These are phyloP conservation scores for Tarenaya hassleriana DNA, from an alignment of 345 rosid genomes.

Conservation along the genomic window DNA sequence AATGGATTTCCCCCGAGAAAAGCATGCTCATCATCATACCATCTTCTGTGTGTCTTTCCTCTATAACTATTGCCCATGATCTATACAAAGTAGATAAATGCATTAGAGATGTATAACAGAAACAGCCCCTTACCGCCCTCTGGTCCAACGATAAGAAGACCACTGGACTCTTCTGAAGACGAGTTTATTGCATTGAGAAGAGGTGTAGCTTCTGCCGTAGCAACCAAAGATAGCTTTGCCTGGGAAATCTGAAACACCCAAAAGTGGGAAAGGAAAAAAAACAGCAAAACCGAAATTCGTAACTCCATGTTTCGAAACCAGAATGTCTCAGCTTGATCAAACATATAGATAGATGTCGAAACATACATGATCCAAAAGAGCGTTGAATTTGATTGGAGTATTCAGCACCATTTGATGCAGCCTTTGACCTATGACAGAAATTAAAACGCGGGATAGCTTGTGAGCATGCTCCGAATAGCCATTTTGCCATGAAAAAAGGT, in stretches of 20 bases:
- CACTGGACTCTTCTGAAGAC: slow-evolving; percentile 40
- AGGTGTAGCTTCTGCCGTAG: slow-evolving; percentile 76
- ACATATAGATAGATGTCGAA: slow-evolving; percentile 9
- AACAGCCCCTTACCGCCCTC: slow-evolving; percentile 61
- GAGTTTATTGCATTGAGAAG: slow-evolving; percentile 48
- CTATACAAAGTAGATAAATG: neutral
- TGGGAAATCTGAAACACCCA: slow-evolving; percentile 39
- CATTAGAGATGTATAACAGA: neutral
- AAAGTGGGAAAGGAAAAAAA: neutral
- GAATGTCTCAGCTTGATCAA: neutral
- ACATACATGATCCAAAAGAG: slow-evolving; percentile 55
- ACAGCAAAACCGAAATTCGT: slow-evolving; percentile 2
- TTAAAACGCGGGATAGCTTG: slow-evolving; percentile 1
- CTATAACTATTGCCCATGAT: too few relatives aligned
- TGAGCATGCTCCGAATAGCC: neutral
- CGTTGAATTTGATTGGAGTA: slow-evolving; percentile 51
- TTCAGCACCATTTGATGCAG: slow-evolving; percentile 71
- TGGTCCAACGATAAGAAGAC: slow-evolving; percentile 68
- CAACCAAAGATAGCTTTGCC: slow-evolving; percentile 66
- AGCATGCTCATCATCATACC: too few relatives aligned
- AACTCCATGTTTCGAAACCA: neutral
- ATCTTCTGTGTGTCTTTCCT: too few relatives aligned
- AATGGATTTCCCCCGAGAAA: too few relatives aligned
- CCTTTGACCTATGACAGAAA: slow-evolving; percentile 52
- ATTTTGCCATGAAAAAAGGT: neutral